Base-by-base conservation (phyloP, 2,329 filamentous ascomycete genomes). In the Penicillium sp. region DNA sequence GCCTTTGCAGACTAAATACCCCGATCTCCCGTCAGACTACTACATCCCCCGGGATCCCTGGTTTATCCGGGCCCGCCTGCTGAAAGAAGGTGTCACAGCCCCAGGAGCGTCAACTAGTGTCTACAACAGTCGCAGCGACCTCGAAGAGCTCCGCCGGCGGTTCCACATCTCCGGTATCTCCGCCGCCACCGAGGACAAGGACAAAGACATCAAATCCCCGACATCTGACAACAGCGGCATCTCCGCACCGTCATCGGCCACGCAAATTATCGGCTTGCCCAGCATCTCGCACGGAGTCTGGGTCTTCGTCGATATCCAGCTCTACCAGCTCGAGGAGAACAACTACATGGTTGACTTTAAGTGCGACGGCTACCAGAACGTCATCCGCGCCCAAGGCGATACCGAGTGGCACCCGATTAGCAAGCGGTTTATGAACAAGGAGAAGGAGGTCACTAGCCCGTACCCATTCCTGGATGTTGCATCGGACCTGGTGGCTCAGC, bases 331-430 rank as follows among this genome's bases (percentile, higher is more conserved):
- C 81, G 94, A 98, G 75, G 87, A 88, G 59, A 90, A 91, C 57
- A 94, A 95, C 66, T 98, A 94, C 76, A 88, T 99, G 63, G 95
- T 99, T 51, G 95, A 99, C 75, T 99, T 99, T 83, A 98, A 97
- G 75, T 98, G 94, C 75, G 93, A 95, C 14, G 95, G 95, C 20
- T 99, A 99, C 78, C 95, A 99, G 79, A 91, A 95, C 57, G 89
- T 94, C 51, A 86, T 89, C 65, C 80, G 89, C 53, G 80, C 68
- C 17, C 71, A 74, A 22, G 70, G 72, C 15, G 75, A 77, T 10
- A 67, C 69, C 2, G 85, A 70, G 68, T 85, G 67, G 82, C 75
- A 69, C 71, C 80, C 75, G n/a, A 76, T 81, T 61, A 79, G 78
- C 73, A 80, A 80, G 64, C 76, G 79, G 34, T 74, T 78, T 61